A percentile compares a stretch with the other conserved stretches of the same genome.
These are phyloP conservation scores for Udeniomyces megalosporus DNA, from an alignment of 768 basidiomycete genomes.

Conservation along the genomic window DNA sequence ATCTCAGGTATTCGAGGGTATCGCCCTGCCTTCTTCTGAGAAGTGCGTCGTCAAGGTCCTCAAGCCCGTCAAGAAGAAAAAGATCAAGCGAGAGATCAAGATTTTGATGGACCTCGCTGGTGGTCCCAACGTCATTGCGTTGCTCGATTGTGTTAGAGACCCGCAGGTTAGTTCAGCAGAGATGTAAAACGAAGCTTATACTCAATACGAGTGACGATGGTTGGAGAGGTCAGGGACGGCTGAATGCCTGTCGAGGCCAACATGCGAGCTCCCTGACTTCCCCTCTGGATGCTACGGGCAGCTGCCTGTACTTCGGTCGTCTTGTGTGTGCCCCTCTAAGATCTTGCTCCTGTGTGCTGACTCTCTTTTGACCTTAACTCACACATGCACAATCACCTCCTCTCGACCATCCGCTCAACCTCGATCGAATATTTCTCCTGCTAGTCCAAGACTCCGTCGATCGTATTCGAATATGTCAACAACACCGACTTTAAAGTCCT, in stretches of 20 bases:
- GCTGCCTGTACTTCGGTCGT: no score
- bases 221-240: no score
- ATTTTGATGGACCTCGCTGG: conserved; percentile 91
- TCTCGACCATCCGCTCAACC: no score
- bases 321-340: no score
- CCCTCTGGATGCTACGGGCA: no score
- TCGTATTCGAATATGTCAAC: conserved; percentile 95
- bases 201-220: no score
- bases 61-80: conserved; percentile 99
- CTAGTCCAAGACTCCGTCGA: conserved; percentile 86
- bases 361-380: no score
- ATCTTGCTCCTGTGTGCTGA: no score
- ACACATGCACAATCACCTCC: no score
- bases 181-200: background rate
- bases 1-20: conserved; percentile 53
- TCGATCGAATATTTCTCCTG: background rate
- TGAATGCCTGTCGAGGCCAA: background rate
- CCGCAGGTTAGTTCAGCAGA: conserved; percentile 32
- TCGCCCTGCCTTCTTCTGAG: conserved; percentile 75
- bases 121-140: conserved; percentile 81
- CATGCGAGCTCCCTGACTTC: background rate
- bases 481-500: conserved; percentile 95
- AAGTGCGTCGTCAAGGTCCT: conserved; percentile 98
- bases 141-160: conserved; percentile 91
- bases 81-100: conserved; percentile 98